A percentile compares a stretch with the other conserved stretches of the same genome.
Evolutionary conservation across 495 filamentous ascomycete genomes (phyloP).

Genomic region (Arthonia radiata): DNA sequence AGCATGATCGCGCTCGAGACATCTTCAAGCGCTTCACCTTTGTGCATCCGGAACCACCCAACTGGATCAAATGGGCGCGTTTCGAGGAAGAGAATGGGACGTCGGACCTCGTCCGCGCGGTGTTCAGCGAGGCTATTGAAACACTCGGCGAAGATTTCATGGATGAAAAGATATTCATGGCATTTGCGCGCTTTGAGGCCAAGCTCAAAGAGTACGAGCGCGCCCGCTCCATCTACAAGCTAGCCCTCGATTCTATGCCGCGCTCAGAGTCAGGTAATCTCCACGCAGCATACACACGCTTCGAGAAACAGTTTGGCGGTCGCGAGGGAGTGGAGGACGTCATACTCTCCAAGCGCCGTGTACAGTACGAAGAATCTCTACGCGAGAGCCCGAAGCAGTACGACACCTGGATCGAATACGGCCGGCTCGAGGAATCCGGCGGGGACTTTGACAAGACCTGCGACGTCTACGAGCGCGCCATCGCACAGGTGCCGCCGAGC

Average conservation of each 20-base stretch:
- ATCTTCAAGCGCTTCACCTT: slow-evolving; percentile 82
- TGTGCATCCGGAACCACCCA: slow-evolving; percentile 82
- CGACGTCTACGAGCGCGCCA: slow-evolving; percentile 86
- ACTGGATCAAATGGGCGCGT: slow-evolving; percentile 97
- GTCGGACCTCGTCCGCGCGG: slow-evolving; percentile 71
- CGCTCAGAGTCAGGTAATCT: slow-evolving; percentile 62
- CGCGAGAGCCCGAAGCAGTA: slow-evolving; percentile 87
- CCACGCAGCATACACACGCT: slow-evolving; percentile 84
- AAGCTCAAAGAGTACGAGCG: slow-evolving; percentile 90
- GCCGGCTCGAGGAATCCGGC: slow-evolving; percentile 62
- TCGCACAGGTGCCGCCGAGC: slow-evolving; percentile 84
- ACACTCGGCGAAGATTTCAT: slow-evolving; percentile 86
- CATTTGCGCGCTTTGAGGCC: slow-evolving; percentile 77
- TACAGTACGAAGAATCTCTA: slow-evolving; percentile 84
- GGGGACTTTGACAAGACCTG: slow-evolving; percentile 61
- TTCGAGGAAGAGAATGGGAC: slow-evolving; percentile 93
- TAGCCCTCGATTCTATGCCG: slow-evolving; percentile 74
- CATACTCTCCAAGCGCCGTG: slow-evolving; percentile 71
- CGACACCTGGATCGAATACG: slow-evolving; percentile 91
- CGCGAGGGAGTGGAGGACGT: slow-evolving; percentile 87
- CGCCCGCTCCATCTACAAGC: slow-evolving; percentile 90
- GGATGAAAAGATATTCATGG: slow-evolving; percentile 84
- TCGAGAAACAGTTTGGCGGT: slow-evolving; percentile 96
- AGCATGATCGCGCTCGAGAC: slow-evolving; percentile 58
- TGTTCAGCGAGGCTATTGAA: slow-evolving; percentile 74